phyloP scores from a whole-genome alignment of 139 green algal species.

The Chlorella sp. region DNA sequence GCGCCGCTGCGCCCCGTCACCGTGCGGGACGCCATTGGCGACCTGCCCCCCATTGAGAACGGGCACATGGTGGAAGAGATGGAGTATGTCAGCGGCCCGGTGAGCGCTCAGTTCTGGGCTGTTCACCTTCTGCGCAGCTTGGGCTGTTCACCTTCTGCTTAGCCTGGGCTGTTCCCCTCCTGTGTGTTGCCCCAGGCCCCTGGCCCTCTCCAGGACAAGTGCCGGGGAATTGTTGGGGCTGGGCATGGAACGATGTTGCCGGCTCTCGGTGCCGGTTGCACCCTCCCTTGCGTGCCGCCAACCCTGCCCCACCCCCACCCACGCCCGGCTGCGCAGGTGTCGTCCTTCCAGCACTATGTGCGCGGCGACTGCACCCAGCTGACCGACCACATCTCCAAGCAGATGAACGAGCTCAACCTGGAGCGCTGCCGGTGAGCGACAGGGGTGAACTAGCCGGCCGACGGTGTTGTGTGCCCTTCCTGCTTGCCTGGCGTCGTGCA shows the following conservation, averaged over 20 bases:
- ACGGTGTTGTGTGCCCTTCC: too few species aligned
- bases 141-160: too few species aligned
- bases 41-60: constrained; percentile 91
- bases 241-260: too few species aligned
- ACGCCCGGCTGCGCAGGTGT: constrained; percentile 1
- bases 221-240: too few species aligned
- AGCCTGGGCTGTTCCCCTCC: too few species aligned
- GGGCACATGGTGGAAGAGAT: constrained; percentile 67
- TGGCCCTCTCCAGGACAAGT: too few species aligned
- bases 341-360: constrained; percentile 75
- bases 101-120: background rate
- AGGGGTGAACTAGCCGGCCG: background rate
- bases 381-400: constrained; percentile 94
- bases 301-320: background rate
- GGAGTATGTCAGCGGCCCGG: constrained; percentile 44
- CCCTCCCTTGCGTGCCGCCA: too few species aligned
- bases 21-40: constrained; percentile 91
- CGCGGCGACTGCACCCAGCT: constrained; percentile 60
- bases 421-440: constrained; percentile 76
- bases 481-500: background rate
- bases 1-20: constrained; percentile 91
- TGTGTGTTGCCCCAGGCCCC: too few species aligned
- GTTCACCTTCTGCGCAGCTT: too few species aligned
- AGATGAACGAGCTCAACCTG: constrained; percentile 97
- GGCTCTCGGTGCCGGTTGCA: too few species aligned